Evolutionary conservation across 352 stramenopile genomes (phyloP).

Genomic region (Phytophthora aleatoria): DNA sequence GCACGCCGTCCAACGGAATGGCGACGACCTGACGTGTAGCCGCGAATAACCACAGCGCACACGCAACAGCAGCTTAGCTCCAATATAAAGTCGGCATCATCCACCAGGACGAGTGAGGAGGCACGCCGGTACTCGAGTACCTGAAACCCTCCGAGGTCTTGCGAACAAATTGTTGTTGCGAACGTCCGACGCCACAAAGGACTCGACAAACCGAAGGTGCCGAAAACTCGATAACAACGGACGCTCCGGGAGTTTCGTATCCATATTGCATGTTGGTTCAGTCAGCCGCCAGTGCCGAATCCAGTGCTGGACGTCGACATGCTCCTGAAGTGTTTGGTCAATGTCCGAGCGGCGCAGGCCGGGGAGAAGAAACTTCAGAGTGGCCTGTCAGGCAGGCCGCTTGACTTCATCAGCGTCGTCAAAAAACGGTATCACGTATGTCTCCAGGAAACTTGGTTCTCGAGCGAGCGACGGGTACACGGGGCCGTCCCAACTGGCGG

Average conservation of each 20-base stretch:
- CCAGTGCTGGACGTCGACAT: conserved; percentile 1
- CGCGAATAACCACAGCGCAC: background rate
- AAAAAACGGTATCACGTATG: background rate
- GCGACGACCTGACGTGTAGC: background rate
- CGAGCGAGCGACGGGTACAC: conserved; percentile 2
- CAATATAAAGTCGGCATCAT: background rate
- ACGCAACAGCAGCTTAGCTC: background rate
- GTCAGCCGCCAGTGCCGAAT: too few relatives aligned
- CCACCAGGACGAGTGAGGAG: background rate
- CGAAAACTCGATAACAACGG: too few relatives aligned
- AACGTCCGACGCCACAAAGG: background rate
- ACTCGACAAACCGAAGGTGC: too few relatives aligned
- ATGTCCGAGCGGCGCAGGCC: background rate
- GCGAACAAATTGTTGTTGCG: background rate
- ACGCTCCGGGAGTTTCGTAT: too few relatives aligned
- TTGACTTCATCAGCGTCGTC: conserved; percentile 2
- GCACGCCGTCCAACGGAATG: background rate
- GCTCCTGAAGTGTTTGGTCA: background rate
- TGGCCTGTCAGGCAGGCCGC: conserved; percentile 5
- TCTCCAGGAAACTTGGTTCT: background rate
- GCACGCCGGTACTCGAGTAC: background rate
- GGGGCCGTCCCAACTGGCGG: too few relatives aligned
- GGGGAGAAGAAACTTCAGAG: conserved; percentile 5
- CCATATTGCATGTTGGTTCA: too few relatives aligned
- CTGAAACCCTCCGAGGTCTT: background rate